Conservation (phyloP, 257 asterid species). For the Lycium ferocissimum region DNA sequence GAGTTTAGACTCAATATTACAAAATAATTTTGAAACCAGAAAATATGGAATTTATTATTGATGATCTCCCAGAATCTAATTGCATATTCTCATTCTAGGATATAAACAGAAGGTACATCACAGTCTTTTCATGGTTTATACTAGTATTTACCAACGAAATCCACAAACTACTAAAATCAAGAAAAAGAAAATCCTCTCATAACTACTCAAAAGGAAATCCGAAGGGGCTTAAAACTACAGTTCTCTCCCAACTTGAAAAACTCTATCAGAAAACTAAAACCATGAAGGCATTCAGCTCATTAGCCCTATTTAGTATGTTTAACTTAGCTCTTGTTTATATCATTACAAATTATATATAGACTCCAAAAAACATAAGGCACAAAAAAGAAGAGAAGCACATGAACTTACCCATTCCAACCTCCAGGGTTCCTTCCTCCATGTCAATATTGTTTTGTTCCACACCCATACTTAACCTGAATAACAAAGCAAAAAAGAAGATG, state of each 20-base stretch:
- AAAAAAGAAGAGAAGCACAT: background rate
- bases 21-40: constrained; percentile 5
- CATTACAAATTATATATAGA: background rate
- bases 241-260: constrained; percentile 5
- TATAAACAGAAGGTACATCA: constrained; percentile 16
- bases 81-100: background rate
- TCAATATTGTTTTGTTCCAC: constrained; percentile 60
- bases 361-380: background rate
- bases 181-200: background rate
- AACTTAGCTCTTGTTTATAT: background rate
- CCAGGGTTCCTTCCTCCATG: constrained; percentile 85
- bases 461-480: constrained; percentile 62
- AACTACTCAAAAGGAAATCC: background rate
- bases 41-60: background rate
- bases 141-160: constrained; percentile 15
- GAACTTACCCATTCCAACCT: constrained; percentile 90
- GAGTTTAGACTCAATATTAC: background rate
- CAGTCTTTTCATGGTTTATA: constrained; percentile 4
- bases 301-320: background rate
- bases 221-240: background rate
- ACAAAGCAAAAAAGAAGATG: constrained; percentile 28
- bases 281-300: background rate
- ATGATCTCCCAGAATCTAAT: background rate
- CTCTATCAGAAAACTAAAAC: constrained; percentile 13
- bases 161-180: background rate